Evolutionary conservation across 1,139 yeast species (phyloP).

Genomic region (Hyphopichia burtonii): DNA sequence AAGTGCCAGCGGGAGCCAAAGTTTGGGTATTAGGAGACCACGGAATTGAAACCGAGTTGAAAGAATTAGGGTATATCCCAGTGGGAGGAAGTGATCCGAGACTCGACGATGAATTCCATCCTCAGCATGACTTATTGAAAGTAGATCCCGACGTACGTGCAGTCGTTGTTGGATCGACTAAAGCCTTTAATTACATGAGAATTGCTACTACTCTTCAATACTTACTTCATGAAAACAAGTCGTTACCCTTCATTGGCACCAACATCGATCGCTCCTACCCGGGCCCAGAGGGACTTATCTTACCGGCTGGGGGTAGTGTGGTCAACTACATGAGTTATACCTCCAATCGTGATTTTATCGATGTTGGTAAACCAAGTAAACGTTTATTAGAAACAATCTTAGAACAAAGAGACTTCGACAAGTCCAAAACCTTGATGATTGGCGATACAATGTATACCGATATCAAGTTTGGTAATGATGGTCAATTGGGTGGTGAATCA

Average conservation of each 20-base stretch:
- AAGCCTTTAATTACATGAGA: constrained; percentile 36
- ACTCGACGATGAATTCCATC: constrained; percentile 28
- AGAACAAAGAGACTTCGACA: constrained; percentile 25
- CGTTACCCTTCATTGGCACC: constrained; percentile 39
- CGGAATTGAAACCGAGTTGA: constrained; percentile 77
- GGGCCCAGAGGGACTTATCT: constrained; percentile 34
- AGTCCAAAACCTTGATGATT: constrained; percentile 33
- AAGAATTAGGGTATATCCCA: constrained; percentile 62
- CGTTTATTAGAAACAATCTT: constrained; percentile 31
- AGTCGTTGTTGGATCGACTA: constrained; percentile 43
- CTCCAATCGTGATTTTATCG: constrained; percentile 29
- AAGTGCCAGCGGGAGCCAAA: constrained; percentile 41
- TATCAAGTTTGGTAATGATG: constrained; percentile 45
- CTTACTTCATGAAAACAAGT: constrained; percentile 29
- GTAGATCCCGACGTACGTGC: constrained; percentile 43
- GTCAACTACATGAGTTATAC: constrained; percentile 41
- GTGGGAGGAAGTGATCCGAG: constrained; percentile 69
- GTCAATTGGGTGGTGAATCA: constrained; percentile 32
- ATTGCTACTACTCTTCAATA: constrained; percentile 41
- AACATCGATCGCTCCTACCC: constrained; percentile 44
- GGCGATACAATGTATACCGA: constrained; percentile 48
- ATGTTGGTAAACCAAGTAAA: constrained; percentile 41
- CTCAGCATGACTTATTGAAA: constrained; percentile 45
- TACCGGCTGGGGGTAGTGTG: constrained; percentile 46
- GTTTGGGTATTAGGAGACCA: constrained; percentile 84